Evolutionary conservation across 192 early-diverging fungal species (phyloP).

Genomic region (Helicostylum pulchrum): DNA sequence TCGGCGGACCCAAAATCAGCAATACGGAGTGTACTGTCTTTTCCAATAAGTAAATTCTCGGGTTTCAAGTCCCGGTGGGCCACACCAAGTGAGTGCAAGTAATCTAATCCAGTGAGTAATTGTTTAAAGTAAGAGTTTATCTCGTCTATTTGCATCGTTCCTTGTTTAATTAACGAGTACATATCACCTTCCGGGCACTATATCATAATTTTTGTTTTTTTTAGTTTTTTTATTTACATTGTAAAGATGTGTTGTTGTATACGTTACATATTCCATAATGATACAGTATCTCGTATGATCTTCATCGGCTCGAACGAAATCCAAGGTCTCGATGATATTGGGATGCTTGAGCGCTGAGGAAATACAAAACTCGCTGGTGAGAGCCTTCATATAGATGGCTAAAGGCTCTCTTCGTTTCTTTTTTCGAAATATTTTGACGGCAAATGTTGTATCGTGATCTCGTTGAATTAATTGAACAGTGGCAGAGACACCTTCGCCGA

Average conservation of each 20-base stretch:
- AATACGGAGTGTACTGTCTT: slow-evolving; percentile 82
- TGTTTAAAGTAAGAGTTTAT: slow-evolving; percentile 95
- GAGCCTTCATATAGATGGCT: slow-evolving; percentile 90
- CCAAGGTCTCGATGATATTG: slow-evolving; percentile 90
- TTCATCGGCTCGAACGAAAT: slow-evolving; percentile 89
- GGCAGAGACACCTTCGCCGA: slow-evolving; percentile 12
- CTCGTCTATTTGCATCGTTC: slow-evolving; percentile 67
- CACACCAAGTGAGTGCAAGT: slow-evolving; percentile 93
- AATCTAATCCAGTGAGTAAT: slow-evolving; percentile 80
- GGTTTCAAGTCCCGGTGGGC: slow-evolving; percentile 86
- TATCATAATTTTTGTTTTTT: too few relatives aligned
- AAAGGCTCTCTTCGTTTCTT: slow-evolving; percentile 78
- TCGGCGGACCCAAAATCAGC: slow-evolving; percentile 97
- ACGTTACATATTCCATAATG: slow-evolving; percentile 65
- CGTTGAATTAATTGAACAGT: not conserved
- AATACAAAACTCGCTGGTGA: slow-evolving; percentile 96
- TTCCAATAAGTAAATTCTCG: slow-evolving; percentile 84
- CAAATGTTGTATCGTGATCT: slow-evolving; percentile 1
- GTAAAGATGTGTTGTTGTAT: not conserved
- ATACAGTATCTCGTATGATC: slow-evolving; percentile 66
- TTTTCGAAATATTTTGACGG: slow-evolving; percentile 33
- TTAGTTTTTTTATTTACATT: slow-evolving; percentile 11
- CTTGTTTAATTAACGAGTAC: slow-evolving; percentile 74
- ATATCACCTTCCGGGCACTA: slow-evolving; percentile 95
- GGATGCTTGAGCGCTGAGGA: slow-evolving; percentile 84